A percentile compares a stretch with the other conserved stretches of the same genome.
These are phyloP conservation scores for Gardenia jasminoides DNA, from an alignment of 257 asterid genomes.

Conservation along the genomic window DNA sequence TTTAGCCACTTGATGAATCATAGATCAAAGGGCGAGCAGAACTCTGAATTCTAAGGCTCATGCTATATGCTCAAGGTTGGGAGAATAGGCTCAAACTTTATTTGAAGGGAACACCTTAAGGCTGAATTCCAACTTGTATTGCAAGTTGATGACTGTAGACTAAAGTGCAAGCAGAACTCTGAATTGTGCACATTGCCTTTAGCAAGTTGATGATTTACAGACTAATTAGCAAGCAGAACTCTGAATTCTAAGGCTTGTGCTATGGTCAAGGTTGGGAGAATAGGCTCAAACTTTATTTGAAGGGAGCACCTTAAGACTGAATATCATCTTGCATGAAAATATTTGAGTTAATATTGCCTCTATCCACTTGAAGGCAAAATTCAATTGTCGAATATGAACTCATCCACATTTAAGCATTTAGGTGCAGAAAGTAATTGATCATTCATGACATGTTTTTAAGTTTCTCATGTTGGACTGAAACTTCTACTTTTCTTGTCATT, in stretches of 20 bases:
- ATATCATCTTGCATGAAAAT: background rate
- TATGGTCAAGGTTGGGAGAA: background rate
- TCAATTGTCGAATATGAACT: background rate
- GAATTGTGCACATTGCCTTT: no score
- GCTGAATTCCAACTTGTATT: no score
- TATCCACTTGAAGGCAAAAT: background rate
- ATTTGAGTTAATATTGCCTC: background rate
- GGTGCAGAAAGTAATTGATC: background rate
- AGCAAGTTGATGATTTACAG: no score
- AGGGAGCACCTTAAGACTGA: background rate
- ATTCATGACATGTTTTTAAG: background rate
- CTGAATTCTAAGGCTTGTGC: background rate
- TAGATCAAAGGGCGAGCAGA: no score
- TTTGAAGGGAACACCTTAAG: no score
- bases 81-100: no score
- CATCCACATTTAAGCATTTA: background rate
- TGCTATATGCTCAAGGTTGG: no score
- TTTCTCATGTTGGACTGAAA: background rate
- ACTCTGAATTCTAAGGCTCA: no score
- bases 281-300: background rate
- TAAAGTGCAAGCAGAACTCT: no score
- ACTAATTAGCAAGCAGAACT: background rate
- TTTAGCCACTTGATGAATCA: background rate
- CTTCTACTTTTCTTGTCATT: background rate
- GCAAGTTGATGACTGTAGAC: background rate